A percentile compares a stretch with the other conserved stretches of the same genome.
These are phyloP conservation scores for Lophium mytilinum DNA, from an alignment of 495 filamentous ascomycete genomes.

Conservation along the genomic window DNA sequence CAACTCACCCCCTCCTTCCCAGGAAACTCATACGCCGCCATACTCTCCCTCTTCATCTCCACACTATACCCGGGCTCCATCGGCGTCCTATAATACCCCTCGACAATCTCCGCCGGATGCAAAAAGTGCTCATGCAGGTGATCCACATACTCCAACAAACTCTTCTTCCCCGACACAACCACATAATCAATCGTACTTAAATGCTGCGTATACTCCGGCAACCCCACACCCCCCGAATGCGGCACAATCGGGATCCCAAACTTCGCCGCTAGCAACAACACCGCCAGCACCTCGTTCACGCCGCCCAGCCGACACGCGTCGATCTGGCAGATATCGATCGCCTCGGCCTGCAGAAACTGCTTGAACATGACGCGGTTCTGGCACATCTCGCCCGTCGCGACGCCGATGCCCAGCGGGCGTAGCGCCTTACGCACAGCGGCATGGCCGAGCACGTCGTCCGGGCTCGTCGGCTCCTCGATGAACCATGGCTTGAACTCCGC, in stretches of 20 bases:
- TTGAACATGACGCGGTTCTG: conserved; percentile 94
- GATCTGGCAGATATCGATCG: conserved; percentile 83
- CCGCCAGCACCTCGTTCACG: conserved; percentile 85
- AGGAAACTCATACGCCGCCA: conserved; percentile 69
- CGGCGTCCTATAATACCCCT: conserved; percentile 84
- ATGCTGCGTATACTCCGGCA: conserved; percentile 93
- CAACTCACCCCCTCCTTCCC: conserved; percentile 70
- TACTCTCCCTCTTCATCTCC: conserved; percentile 85
- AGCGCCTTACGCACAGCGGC: conserved; percentile 75
- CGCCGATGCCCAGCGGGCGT: conserved; percentile 63
- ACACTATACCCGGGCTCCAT: conserved; percentile 78
- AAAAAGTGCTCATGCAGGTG: conserved; percentile 91
- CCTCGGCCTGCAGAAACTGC: conserved; percentile 69
- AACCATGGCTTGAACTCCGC: conserved; percentile 89
- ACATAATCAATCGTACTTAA: conserved; percentile 92
- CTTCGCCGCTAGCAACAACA: conserved; percentile 86
- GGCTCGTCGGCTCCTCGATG: conserved; percentile 93
- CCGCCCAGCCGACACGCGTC: conserved; percentile 89
- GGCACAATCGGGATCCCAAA: conserved; percentile 77
- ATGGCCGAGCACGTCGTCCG: conserved; percentile 87
- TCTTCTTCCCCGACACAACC: conserved; percentile 70
- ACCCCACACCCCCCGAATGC: conserved; percentile 79
- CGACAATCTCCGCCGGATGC: conserved; percentile 67
- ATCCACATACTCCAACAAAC: conserved; percentile 84
- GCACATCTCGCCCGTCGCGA: conserved; percentile 94